Percentiles rank a stretch among this genome's conserved stretches.
Conservation (phyloP, 75 land plant genomes). For the Gnetum montanum region DNA sequence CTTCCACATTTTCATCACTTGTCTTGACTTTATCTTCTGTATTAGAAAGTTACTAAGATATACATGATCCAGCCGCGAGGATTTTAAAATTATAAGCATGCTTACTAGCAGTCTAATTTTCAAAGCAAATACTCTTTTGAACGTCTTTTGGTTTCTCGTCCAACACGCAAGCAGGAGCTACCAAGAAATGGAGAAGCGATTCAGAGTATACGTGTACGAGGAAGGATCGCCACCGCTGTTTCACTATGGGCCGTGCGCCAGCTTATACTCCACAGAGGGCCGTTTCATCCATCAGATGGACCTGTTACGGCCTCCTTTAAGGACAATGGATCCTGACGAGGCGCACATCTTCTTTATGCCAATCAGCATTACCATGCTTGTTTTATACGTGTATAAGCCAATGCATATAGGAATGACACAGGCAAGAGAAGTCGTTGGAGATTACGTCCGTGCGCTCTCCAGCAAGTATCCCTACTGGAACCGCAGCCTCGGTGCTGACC, state of each 20-base stretch:
- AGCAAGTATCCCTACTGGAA: constrained; percentile 54
- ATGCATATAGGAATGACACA: constrained; percentile 19
- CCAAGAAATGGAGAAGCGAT: constrained; percentile 75
- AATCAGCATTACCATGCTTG: constrained; percentile 71
- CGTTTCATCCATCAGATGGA: constrained; percentile 69
- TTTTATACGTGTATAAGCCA: constrained; percentile 32
- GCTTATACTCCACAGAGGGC: constrained; percentile 87
- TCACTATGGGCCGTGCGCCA: constrained; percentile 78
- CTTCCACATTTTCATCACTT: no score
- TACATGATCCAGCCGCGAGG: no score
- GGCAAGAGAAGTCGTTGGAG: constrained; percentile 18
- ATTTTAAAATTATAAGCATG: no score
- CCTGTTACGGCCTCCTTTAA: constrained; percentile 25
- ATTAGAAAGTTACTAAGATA: no score
- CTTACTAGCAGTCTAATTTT: no score
- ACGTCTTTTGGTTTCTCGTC: no score
- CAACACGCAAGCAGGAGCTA: constrained; percentile 72
- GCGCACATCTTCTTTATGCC: constrained; percentile 83
- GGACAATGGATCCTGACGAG: constrained; percentile 54
- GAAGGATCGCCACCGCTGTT: constrained; percentile 92
- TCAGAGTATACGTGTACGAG: constrained; percentile 60
- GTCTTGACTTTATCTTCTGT: no score
- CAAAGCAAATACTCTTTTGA: no score
- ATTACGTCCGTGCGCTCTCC: constrained; percentile 36
- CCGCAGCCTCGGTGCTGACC: constrained; percentile 53